Evolutionary conservation across 176 grass and related monocot genomes (phyloP), one percentile per base, ranked within the genome.

Genomic region (Carex scoparia): DNA sequence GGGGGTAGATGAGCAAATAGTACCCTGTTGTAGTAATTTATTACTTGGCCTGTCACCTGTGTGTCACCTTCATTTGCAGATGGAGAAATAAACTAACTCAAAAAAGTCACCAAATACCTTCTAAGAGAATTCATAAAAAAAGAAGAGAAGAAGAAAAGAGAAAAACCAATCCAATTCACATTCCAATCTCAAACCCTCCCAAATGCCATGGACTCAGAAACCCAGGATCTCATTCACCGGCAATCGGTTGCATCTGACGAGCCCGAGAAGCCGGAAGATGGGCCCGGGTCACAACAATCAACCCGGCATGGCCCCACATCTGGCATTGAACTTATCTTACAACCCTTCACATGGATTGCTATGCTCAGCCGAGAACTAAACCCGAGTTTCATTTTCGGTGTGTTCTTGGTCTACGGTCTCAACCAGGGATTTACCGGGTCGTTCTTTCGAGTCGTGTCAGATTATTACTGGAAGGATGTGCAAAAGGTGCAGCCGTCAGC

Each of bases 401-500:
- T 97, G 65, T 90, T 94, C 69, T 86, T 97, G 77, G 94, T 97
- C n/a, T 94, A 91, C 72, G 94, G 94, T 6, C 87, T 97, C 9
- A 94, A 84, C 88, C 88, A 97, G 84, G 92, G 94, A 7, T 97
- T 97, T 85, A 88, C 87, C 9, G 67, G 89, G 3, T 94, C 92
- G 35, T 94, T 92, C 86, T 91, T 88, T 82, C 84, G 90, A 10
- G 92, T 97, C 70, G 92, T 90, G 40, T 80, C 92, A 2, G 94
- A 94, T 83, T 97, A 97, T 89, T 97, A 97, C 87, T 97, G 94
- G 94, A 97, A 97, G 89, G 92, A 97, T 80, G 94, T 92, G 84
- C 92, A 97, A 84, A 88, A 79, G 69, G 61, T 91, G 35, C 92
- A 94, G 84, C 94, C 94, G 15, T 90, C 94, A 18, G 82, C 85